Evolutionary conservation across 2,329 filamentous ascomycete genomes (phyloP).

Genomic region (Ophiostoma pallidulum): DNA sequence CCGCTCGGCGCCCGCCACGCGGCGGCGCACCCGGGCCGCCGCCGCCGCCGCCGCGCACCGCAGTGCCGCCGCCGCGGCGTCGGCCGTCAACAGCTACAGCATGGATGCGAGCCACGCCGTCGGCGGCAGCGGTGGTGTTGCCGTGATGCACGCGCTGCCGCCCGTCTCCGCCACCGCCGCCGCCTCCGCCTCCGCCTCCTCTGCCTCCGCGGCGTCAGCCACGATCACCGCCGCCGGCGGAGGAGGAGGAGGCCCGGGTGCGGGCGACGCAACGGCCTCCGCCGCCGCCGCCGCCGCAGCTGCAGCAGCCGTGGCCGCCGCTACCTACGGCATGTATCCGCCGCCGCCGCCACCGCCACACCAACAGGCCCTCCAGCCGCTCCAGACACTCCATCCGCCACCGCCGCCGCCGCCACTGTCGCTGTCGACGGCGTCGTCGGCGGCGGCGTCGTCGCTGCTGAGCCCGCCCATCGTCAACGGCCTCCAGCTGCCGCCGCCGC

Average conservation of each 20-base stretch:
- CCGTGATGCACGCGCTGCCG: too few species aligned
- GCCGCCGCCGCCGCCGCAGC: too few species aligned
- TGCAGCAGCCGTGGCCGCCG: not conserved
- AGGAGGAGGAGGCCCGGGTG: too few species aligned
- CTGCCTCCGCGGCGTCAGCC: too few species aligned
- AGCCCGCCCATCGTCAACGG: not conserved
- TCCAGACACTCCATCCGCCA: not conserved
- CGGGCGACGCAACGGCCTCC: too few species aligned
- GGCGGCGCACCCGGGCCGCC: too few species aligned
- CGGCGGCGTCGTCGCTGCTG: not conserved
- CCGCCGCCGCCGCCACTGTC: not conserved
- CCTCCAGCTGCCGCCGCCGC: too few species aligned
- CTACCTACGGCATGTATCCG: slow-evolving; percentile 1
- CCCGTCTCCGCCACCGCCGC: not conserved
- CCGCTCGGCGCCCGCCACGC: too few species aligned
- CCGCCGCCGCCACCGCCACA: not conserved
- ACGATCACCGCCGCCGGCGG: too few species aligned
- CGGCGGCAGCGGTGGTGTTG: not conserved
- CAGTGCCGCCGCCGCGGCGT: too few species aligned
- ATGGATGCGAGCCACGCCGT: not conserved
- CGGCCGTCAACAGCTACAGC: not conserved
- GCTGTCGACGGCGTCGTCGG: not conserved
- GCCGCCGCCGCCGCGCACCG: too few species aligned
- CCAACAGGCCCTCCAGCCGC: too few species aligned
- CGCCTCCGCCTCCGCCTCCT: not conserved